phyloP scores from a whole-genome alignment of 1,284 basidiomycete species.

The Amylostereum chailletii region DNA sequence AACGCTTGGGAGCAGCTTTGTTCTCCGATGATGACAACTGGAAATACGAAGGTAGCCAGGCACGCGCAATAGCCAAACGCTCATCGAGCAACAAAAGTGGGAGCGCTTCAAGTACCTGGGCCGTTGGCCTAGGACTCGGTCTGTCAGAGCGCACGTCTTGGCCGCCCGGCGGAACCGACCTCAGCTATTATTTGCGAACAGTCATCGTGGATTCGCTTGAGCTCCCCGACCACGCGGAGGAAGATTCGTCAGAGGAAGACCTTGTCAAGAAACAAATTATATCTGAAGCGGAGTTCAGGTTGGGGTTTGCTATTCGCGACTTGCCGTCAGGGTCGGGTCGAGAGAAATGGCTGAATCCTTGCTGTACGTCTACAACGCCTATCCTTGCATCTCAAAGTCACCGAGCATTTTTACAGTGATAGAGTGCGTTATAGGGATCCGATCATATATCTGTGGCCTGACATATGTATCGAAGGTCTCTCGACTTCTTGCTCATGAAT shows the following conservation, averaged over 20 bases:
- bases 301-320: slow-evolving; percentile 77
- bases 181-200: slow-evolving; percentile 72
- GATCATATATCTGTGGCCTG: neutral
- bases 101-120: slow-evolving; percentile 32
- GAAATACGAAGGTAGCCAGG: slow-evolving; percentile 18
- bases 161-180: slow-evolving; percentile 79
- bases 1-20: slow-evolving; percentile 51
- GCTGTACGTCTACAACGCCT: slow-evolving; percentile 37
- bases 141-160: slow-evolving; percentile 65
- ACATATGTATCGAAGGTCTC: slow-evolving; percentile 39
- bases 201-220: slow-evolving; percentile 73
- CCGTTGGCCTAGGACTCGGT: slow-evolving; percentile 65
- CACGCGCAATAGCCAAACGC: slow-evolving; percentile 20
- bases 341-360: slow-evolving; percentile 73
- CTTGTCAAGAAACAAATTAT: slow-evolving; percentile 24
- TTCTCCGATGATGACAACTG: slow-evolving; percentile 59
- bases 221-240: slow-evolving; percentile 7
- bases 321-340: slow-evolving; percentile 52
- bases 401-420: slow-evolving; percentile 30
- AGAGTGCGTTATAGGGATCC: slow-evolving; percentile 33
- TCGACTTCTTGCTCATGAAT: slow-evolving; percentile 83
- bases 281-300: slow-evolving; percentile 64
- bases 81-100: slow-evolving; percentile 4
- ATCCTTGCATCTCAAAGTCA: too few species aligned
- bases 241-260: slow-evolving; percentile 16